These are phyloP conservation scores for Choiromyces venosus DNA, from an alignment of 495 filamentous ascomycete genomes.

Conservation along the genomic window DNA sequence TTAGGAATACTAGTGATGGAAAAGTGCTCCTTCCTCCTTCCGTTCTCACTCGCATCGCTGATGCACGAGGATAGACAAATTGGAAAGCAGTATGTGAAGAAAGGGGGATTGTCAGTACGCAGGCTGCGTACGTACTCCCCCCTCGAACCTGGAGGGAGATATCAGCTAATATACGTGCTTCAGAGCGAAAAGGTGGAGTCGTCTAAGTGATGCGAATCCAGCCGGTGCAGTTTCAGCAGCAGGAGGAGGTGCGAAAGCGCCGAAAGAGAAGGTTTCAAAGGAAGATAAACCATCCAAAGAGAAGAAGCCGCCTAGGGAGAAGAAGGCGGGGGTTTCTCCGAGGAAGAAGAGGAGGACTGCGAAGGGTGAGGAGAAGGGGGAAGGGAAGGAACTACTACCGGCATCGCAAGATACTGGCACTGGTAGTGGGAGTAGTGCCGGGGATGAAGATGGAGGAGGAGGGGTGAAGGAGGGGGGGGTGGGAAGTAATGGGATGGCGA, in stretches of 20 bases:
- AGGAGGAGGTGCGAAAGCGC: background rate
- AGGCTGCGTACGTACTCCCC: slow-evolving; percentile 7
- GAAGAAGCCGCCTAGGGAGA: background rate
- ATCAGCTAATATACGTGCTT: background rate
- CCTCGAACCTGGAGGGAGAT: background rate
- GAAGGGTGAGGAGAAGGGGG: background rate
- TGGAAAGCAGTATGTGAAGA: slow-evolving; percentile 10
- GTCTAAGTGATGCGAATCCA: background rate
- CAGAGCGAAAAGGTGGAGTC: background rate
- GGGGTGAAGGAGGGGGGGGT: background rate
- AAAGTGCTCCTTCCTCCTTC: background rate
- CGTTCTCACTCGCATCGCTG: background rate
- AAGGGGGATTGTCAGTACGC: slow-evolving; percentile 4
- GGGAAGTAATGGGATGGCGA: background rate
- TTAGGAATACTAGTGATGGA: slow-evolving; percentile 7
- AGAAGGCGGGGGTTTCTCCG: background rate
- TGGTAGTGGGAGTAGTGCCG: background rate
- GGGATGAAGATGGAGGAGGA: background rate
- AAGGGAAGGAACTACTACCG: background rate
- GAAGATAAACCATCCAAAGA: slow-evolving; percentile 5
- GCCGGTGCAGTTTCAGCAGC: background rate
- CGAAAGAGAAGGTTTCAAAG: background rate
- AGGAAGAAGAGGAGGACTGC: slow-evolving; percentile 15
- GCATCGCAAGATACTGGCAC: no score
- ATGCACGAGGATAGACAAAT: background rate